Evolutionary conservation across 495 filamentous ascomycete genomes (phyloP).

Genomic region (Trichoderma parareesei): DNA sequence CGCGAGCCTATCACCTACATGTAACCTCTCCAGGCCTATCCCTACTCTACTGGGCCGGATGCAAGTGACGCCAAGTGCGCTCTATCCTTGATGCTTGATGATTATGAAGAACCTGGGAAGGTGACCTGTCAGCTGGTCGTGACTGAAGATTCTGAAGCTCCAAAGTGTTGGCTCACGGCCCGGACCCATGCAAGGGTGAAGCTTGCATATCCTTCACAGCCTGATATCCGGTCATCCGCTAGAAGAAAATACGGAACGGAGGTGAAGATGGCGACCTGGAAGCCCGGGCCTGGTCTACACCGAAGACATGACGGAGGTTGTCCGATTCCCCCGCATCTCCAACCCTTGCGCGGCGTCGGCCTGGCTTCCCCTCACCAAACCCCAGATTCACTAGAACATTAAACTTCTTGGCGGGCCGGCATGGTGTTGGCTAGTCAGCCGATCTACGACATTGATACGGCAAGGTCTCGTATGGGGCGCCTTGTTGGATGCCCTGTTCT

Average conservation of each 20-base stretch:
- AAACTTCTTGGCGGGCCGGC: conserved; percentile 1
- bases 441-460: not conserved
- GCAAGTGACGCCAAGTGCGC: too few species aligned
- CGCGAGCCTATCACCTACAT: too few species aligned
- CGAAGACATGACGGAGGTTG: not conserved
- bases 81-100: too few species aligned
- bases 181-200: not conserved
- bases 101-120: too few species aligned
- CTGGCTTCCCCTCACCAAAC: not conserved
- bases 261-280: not conserved
- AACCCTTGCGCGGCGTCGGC: not conserved
- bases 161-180: not conserved
- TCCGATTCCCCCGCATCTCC: conserved; percentile 7
- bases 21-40: too few species aligned
- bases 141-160: not conserved
- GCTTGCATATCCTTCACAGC: not conserved
- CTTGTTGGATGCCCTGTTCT: not conserved
- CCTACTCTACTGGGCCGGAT: too few species aligned
- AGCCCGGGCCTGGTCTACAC: not conserved
- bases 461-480: not conserved
- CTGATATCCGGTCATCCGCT: not conserved
- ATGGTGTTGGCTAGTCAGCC: not conserved
- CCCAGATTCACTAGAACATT: conserved; percentile 1
- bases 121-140: not conserved
- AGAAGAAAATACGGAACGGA: conserved; percentile 5